Evolutionary conservation across 768 basidiomycete genomes (phyloP).

Genomic region (Calvatia gigantea): DNA sequence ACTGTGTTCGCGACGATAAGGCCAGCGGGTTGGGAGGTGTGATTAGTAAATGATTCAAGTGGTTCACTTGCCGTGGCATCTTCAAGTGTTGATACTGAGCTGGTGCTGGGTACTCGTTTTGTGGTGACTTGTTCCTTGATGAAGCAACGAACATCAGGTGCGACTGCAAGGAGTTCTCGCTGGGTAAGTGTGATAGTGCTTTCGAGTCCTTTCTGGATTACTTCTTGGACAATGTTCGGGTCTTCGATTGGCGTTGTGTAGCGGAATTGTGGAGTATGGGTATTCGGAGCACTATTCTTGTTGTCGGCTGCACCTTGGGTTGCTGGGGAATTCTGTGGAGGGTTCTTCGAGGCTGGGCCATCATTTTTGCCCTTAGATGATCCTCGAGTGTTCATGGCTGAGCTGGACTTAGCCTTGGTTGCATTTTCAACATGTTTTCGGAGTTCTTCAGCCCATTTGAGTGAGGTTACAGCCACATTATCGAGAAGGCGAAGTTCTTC

Average conservation of each 20-base stretch:
- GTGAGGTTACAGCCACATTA: neutral
- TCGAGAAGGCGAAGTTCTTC: neutral
- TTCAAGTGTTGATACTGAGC: neutral
- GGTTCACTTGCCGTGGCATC: neutral
- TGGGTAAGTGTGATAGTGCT: conserved; percentile 13
- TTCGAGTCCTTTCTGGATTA: conserved; percentile 12
- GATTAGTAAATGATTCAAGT: neutral
- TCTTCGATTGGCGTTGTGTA: conserved; percentile 16
- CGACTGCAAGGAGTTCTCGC: conserved; percentile 14
- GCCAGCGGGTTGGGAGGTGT: neutral
- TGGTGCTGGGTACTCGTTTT: neutral
- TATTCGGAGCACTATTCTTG: no score
- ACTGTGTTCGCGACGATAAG: conserved; percentile 12
- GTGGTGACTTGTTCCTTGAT: conserved; percentile 14
- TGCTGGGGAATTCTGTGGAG: no score
- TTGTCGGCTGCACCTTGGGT: no score
- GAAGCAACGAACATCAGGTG: conserved; percentile 15
- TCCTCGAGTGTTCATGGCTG: neutral
- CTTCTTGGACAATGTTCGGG: neutral
- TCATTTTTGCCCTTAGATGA: neutral
- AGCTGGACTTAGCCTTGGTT: neutral
- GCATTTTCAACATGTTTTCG: neutral
- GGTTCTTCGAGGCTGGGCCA: no score
- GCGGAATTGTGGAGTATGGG: conserved; percentile 9
- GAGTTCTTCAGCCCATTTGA: neutral